phyloP scores from a whole-genome alignment of 2,329 filamentous ascomycete species.

The Aspergillus sp. region DNA sequence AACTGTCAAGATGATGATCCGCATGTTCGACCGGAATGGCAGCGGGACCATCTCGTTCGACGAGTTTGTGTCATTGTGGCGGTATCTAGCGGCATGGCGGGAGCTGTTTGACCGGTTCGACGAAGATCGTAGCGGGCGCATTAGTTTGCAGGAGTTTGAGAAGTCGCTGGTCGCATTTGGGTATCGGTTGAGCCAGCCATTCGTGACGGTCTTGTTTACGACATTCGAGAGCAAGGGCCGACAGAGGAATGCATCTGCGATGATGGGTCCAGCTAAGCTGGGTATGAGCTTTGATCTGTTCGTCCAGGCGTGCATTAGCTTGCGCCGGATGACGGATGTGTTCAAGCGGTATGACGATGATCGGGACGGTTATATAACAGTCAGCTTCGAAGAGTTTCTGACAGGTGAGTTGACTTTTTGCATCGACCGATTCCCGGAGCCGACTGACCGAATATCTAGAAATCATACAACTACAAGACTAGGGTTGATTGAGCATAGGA shows the following conservation, averaged over 20 bases:
- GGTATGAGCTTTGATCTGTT: slow-evolving; percentile 93
- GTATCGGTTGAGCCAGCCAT: slow-evolving; percentile 77
- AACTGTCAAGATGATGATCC: slow-evolving; percentile 98
- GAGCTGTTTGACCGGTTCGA: slow-evolving; percentile 94
- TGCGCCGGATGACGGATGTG: slow-evolving; percentile 98
- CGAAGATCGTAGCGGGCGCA: slow-evolving; percentile 76
- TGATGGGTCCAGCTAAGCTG: slow-evolving; percentile 31
- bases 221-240: slow-evolving; percentile 66
- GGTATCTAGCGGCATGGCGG: slow-evolving; percentile 90
- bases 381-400: slow-evolving; percentile 76
- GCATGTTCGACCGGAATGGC: slow-evolving; percentile 95
- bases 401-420: slow-evolving; percentile 42
- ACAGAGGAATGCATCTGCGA: slow-evolving; percentile 30
- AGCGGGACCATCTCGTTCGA: slow-evolving; percentile 86
- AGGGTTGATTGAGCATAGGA: slow-evolving; percentile 2
- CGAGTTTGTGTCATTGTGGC: slow-evolving; percentile 95
- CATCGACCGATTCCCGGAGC: neutral
- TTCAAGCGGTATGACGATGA: slow-evolving; percentile 99
- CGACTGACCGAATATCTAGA: slow-evolving; percentile 13
- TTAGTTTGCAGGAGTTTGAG: slow-evolving; percentile 77
- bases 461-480: slow-evolving; percentile 32
- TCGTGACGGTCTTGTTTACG: slow-evolving; percentile 76
- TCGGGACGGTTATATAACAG: slow-evolving; percentile 82
- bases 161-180: slow-evolving; percentile 90
- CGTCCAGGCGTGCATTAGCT: slow-evolving; percentile 90